phyloP scores from a whole-genome alignment of 2,329 filamentous ascomycete genomes.

The Penicillium frequentans region DNA sequence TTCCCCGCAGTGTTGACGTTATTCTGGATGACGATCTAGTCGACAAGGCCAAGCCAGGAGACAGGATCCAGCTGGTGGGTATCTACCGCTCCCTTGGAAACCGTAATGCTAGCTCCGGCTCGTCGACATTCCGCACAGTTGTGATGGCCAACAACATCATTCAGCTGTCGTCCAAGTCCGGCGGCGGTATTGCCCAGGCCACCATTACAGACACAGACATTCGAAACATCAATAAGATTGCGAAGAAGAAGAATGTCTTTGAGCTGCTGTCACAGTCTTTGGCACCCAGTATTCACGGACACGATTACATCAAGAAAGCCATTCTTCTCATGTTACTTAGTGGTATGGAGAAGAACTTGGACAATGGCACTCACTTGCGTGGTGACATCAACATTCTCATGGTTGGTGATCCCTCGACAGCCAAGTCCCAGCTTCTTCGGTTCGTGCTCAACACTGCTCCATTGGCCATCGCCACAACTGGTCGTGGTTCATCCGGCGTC shows the following conservation, averaged over 20 bases:
- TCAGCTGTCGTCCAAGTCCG: conserved; percentile 90
- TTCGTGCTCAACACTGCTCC: conserved; percentile 98
- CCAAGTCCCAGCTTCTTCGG: conserved; percentile 94
- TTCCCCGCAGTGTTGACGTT: conserved; percentile 92
- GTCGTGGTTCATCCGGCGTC: conserved; percentile 93
- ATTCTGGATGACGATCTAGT: conserved; percentile 96
- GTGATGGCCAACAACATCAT: conserved; percentile 95
- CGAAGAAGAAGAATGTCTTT: conserved; percentile 92
- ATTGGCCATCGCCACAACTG: conserved; percentile 93
- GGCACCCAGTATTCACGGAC: conserved; percentile 93
- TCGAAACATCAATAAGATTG: conserved; percentile 95
- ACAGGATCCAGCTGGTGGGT: conserved; percentile 94
- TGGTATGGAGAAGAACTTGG: conserved; percentile 97
- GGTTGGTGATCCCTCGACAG: conserved; percentile 97
- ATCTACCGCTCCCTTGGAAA: conserved; percentile 94
- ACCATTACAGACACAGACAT: conserved; percentile 96
- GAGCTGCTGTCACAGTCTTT: conserved; percentile 90
- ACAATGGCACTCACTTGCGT: conserved; percentile 95
- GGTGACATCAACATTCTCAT: conserved; percentile 99
- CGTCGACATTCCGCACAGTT: conserved; percentile 90
- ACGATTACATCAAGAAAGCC: conserved; percentile 97
- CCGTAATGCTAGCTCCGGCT: conserved; percentile 85
- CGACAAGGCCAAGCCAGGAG: conserved; percentile 90
- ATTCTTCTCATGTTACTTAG: conserved; percentile 93
- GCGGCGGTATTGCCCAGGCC: conserved; percentile 86